Conservation (phyloP, 768 basidiomycete species). For the Boletus sp. region DNA sequence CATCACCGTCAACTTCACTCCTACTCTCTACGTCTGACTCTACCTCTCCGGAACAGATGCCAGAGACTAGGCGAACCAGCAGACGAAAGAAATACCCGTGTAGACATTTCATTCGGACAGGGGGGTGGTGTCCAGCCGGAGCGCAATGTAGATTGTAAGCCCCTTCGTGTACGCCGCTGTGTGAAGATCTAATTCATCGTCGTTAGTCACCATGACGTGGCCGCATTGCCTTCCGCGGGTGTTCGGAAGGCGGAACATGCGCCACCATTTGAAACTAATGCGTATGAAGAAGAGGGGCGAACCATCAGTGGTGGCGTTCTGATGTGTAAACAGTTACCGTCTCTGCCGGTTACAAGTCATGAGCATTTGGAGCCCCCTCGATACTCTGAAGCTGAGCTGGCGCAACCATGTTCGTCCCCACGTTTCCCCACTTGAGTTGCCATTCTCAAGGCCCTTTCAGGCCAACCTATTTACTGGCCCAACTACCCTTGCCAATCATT, state of each 20-base stretch:
- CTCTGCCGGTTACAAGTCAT: constrained; percentile 7
- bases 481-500: constrained; percentile 11
- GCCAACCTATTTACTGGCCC: constrained; percentile 17
- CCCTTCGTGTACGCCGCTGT: constrained; percentile 1
- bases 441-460: constrained; percentile 5
- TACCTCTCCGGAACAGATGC: constrained; percentile 9
- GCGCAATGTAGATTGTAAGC: constrained; percentile 42
- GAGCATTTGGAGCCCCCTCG: constrained; percentile 19
- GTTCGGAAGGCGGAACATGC: constrained; percentile 6
- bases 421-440: neutral
- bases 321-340: constrained; percentile 12
- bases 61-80: neutral
- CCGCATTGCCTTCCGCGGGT: constrained; percentile 19
- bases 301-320: constrained; percentile 28
- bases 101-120: constrained; percentile 40
- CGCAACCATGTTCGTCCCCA: constrained; percentile 31
- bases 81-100: constrained; percentile 36
- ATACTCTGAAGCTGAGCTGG: constrained; percentile 31
- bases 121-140: constrained; percentile 42
- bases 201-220: constrained; percentile 21
- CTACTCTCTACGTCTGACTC: constrained; percentile 23
- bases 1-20: constrained; percentile 18
- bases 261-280: constrained; percentile 4
- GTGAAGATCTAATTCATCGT: neutral
- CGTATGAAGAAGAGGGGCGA: constrained; percentile 9